Base-by-base conservation (phyloP, 2,329 filamentous ascomycete genomes). In the Trichoderma harzianum region DNA sequence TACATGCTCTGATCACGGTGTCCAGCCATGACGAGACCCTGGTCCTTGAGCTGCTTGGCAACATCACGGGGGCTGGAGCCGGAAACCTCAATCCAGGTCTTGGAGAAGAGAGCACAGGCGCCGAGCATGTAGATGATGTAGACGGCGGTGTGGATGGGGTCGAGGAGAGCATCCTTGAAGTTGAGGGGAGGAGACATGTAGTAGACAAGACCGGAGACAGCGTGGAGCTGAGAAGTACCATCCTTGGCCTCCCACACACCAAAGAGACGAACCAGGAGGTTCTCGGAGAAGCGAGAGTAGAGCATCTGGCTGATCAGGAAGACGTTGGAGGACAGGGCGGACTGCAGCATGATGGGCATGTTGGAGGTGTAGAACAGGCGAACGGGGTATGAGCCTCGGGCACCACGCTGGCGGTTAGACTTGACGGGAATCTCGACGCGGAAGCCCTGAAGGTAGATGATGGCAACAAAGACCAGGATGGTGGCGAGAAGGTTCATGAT, bases 331-430 rank as follows among this genome's bases (percentile, higher is more conserved):
- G 94, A 97, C 77, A 99, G 90, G 78, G 96, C 96, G 62, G 95
- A 98, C 88, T 99, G 97, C 83, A 99, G 89, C 96, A 99, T 99
- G 86, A 99, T 99, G 81, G 96, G 96, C 97, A 99, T 99, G 92
- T 99, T 99, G 83, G 95, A 98, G 82, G 96, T 99, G 88, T 99
- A 99, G 91, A 99, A 99, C 73, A 99, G 93, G 80, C 97, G 95
- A 83, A 99, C 91, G 79, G 96, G 96, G 90, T 98, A 99, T 53
- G 95, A 97, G 80, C 95, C 97, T 79, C 96, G 95, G 82, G 97
- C 96, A 84, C 96, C 96, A 88, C 96, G 95, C 90, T 99, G 96
- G 86, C 96, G 95, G 78, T 94, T 95, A 73, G 95, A 98, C 91
- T 99, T 99, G 89, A 99, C 96, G 74, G 97, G 97, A 81, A 99